A percentile compares a stretch with the other conserved stretches of the same genome.
phyloP scores from a whole-genome alignment of 768 basidiomycete genomes.

The Gymnopilus dilepis region DNA sequence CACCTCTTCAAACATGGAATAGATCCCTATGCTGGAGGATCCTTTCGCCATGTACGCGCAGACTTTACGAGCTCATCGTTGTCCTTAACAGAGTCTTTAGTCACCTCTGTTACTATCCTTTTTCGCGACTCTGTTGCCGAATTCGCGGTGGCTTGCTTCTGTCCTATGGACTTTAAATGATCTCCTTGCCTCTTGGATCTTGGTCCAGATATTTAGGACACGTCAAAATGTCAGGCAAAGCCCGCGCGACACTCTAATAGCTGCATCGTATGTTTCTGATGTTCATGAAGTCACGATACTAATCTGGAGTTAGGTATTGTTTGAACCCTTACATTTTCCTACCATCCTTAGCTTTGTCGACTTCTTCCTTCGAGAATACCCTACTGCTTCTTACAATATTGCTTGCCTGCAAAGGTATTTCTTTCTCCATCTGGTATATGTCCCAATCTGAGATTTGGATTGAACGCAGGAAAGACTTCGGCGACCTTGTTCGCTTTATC shows the following conservation, averaged over 20 bases:
- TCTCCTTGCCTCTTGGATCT: conserved; percentile 65
- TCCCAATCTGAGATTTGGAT: background rate
- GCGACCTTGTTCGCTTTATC: conserved; percentile 71
- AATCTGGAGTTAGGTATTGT: conserved; percentile 63
- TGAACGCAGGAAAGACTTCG: conserved; percentile 57
- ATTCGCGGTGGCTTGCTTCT: conserved; percentile 50
- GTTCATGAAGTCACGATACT: background rate
- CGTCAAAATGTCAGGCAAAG: conserved; percentile 56
- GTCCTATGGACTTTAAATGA: conserved; percentile 77
- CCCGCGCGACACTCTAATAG: conserved; percentile 64
- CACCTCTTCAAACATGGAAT: conserved; percentile 79
- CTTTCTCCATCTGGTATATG: background rate
- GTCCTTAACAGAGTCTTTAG: conserved; percentile 42
- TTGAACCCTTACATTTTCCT: conserved; percentile 89
- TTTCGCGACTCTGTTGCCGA: conserved; percentile 74
- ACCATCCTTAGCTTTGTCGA: conserved; percentile 81
- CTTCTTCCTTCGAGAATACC: conserved; percentile 82
- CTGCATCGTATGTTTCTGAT: conserved; percentile 60
- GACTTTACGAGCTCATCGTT: background rate
- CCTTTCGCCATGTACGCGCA: conserved; percentile 78
- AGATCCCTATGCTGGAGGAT: conserved; percentile 87
- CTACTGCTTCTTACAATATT: conserved; percentile 68
- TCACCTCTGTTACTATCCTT: conserved; percentile 81
- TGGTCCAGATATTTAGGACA: conserved; percentile 71
- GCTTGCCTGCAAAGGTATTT: conserved; percentile 69